Evolutionary conservation across 2,329 filamentous ascomycete species (phyloP).

Genomic region (Botrytis galanthina): DNA sequence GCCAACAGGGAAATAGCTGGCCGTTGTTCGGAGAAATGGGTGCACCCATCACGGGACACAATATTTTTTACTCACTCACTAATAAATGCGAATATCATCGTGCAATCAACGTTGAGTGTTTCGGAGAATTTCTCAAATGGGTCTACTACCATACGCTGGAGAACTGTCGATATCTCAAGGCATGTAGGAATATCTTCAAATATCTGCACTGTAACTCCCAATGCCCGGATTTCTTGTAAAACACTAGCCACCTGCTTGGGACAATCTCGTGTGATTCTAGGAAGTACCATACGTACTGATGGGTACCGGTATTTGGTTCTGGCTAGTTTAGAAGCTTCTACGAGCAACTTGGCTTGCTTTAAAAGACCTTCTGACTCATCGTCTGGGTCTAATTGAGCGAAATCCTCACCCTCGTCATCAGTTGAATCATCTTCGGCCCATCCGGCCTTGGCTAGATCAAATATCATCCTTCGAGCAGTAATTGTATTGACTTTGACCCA

Average conservation of each 20-base stretch:
- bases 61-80: constrained; percentile 48
- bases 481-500: constrained; percentile 70
- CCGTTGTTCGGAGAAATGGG: background rate
- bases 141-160: constrained; percentile 41
- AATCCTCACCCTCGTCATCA: constrained; percentile 46
- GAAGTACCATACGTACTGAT: constrained; percentile 57
- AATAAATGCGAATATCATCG: constrained; percentile 64
- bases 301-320: constrained; percentile 60
- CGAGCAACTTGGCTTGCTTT: constrained; percentile 57
- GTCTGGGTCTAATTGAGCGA: background rate
- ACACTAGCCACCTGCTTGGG: constrained; percentile 54
- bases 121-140: constrained; percentile 42
- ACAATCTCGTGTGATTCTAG: constrained; percentile 52
- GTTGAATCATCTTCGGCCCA: constrained; percentile 51
- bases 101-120: constrained; percentile 57
- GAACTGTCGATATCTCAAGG: constrained; percentile 27
- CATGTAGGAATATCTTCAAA: constrained; percentile 31
- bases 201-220: constrained; percentile 41
- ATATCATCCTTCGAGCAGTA: constrained; percentile 61
- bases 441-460: constrained; percentile 67
- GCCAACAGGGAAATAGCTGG: background rate
- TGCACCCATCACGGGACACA: background rate
- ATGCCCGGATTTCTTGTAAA: constrained; percentile 52
- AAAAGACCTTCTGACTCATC: constrained; percentile 53
- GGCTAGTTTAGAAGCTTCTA: constrained; percentile 54